Base-by-base conservation (phyloP, 306 rosid genomes). In the Sicyos edulis region DNA sequence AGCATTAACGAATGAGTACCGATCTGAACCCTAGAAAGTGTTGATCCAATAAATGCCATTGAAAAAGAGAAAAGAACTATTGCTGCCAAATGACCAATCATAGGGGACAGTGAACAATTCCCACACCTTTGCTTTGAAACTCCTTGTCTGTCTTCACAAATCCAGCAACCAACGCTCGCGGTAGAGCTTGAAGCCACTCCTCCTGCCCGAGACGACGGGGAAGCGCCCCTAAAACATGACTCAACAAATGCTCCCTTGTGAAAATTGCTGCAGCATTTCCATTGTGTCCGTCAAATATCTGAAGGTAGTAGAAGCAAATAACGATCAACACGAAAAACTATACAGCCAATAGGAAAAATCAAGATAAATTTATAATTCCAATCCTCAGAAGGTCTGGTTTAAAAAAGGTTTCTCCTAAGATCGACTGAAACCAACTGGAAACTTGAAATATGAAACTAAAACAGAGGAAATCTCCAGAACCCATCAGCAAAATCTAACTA, bases 261-360 rank as follows among this genome's bases (percentile, higher is more conserved):
- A 58, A 93, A 80, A 90, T 77, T 50, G 98, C 98, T 4, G 98
- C 98, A 52, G 98, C 96, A 74, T 90, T 90, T 80, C 98, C 98
- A 59, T 93, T 93, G 86, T 93, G 98, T 69, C 98, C 98, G 75
- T 93, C 98, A 87, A 90, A 90, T 77, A 93, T 86, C 98, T 93
- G 85, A 72, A 54, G 26, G 8, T 7, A 6, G 17, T 21, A 55
- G 71, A 76, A 81, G 75, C 50, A 59, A 55, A 17, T 57, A 74
- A 47, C 78, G 71, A 82, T n/a, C 56, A 54, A 77, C 54, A 74
- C 74, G 58, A 55, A 44, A 54, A n/a, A 73, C 55, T 53, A 66
- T 29, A 67, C 11, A 5, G 42, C 21, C 37, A 69, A 42, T 55
- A 56, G 5, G 45, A 56, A 62, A 74, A 32, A 74, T 34, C 78